Evolutionary conservation across 192 early-diverging fungal species (phyloP).

Genomic region (Backusella luteola): DNA sequence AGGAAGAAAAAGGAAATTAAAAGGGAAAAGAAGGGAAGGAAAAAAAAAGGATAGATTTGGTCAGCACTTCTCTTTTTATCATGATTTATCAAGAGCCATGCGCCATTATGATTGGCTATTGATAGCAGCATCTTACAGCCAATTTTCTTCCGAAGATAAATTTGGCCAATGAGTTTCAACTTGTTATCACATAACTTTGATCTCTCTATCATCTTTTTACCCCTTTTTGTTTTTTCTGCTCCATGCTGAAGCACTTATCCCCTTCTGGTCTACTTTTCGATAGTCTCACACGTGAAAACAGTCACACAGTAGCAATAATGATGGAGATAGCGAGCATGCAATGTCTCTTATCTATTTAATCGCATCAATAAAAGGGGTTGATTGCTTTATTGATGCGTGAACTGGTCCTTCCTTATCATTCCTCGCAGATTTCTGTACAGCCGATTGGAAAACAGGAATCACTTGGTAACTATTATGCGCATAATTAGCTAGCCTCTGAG

Average conservation of each 20-base stretch:
- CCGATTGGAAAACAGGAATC: not conserved
- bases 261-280: not conserved
- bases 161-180: not conserved
- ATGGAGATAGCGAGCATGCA: not conserved
- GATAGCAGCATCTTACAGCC: slow-evolving; percentile 2
- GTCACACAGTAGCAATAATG: not conserved
- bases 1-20: not conserved
- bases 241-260: not conserved
- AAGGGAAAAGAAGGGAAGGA: not conserved
- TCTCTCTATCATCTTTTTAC: slow-evolving; percentile 5
- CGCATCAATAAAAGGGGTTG: not conserved
- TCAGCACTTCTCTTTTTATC: not conserved
- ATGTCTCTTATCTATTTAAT: slow-evolving; percentile 1
- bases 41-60: not conserved
- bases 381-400: not conserved
- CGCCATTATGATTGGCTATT: not conserved
- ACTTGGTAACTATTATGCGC: not conserved
- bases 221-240: slow-evolving; percentile 3
- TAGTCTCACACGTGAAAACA: not conserved
- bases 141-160: slow-evolving; percentile 6
- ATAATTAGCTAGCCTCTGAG: slow-evolving; percentile 1
- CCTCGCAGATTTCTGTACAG: not conserved
- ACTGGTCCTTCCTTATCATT: not conserved
- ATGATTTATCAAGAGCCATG: not conserved
- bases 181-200: not conserved